Base-by-base conservation (phyloP, 2,329 filamentous ascomycete genomes). In the Blastomyces emzantsi region DNA sequence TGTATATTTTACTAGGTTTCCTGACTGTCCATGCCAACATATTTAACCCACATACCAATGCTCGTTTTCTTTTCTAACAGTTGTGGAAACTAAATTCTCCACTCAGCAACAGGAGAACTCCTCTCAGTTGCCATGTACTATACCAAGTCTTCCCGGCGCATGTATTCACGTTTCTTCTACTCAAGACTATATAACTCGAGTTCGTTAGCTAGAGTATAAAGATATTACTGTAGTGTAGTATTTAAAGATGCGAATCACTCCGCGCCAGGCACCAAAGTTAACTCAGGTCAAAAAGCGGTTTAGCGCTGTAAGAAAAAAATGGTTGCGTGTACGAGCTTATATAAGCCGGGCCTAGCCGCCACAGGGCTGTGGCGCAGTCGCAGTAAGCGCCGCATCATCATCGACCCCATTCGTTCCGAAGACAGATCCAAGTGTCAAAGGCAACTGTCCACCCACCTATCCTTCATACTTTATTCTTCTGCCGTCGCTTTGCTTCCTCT, bases 341-440 rank as follows among this genome's bases (percentile, higher is more conserved):
- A 2, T 60, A 41, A 52, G 47, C 33, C 3, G 51, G 54, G 66
- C 65, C 66, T 66, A 43, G 49, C 17, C 65, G 64, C 68, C 67
- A 69, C 63, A 68, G 64, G 55, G 64, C 64, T 70, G 69, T 71
- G 70, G 70, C 70, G 69, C 69, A 71, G 68, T 64, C 65, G 55
- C 64, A 62, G 60, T 63, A 55, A 64, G 66, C 65, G 63, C 63
- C 63, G 63, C 63, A 64, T 61, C 60, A 55, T 55, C 57, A 60
- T 60, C 56, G 3, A 39, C 28, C 30, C 33, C 13, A 39, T 36
- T 60, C 39, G 17, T 49, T 25, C 25, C 22, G 39, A 17, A 49
- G 57, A 49, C 41, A n/a, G 15, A 22, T 45, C 41, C 41, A 47
- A 41, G 5, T 28, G 39, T 59, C 39, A 60, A 45, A 45, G 4